Conservation (phyloP, 306 rosid species). For the Trifolium subterraneum region DNA sequence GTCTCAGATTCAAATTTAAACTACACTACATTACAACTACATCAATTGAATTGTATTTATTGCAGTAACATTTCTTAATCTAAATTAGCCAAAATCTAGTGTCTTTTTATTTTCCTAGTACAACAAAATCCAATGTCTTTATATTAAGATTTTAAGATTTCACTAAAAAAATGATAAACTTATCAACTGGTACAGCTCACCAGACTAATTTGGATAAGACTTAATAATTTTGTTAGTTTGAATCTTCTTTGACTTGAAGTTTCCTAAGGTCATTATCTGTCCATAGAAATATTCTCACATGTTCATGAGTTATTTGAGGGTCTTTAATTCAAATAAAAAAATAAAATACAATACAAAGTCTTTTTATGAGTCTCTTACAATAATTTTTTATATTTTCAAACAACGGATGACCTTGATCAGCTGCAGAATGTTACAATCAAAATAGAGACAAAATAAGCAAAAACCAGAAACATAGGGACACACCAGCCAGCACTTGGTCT, state of each 20-base stretch:
- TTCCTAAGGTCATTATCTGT: not conserved
- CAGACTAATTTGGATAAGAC: conserved; percentile 16
- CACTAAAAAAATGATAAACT: not conserved
- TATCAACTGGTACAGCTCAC: not conserved
- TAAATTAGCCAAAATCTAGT: not conserved
- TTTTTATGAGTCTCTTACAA: not conserved
- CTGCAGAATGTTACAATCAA: not conserved
- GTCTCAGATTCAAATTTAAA: too few species aligned
- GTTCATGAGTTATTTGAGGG: not conserved
- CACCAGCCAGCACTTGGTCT: not conserved
- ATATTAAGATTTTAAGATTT: not conserved
- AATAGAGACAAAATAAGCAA: not conserved
- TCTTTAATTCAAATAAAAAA: not conserved
- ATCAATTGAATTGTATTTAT: too few species aligned
- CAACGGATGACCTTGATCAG: not conserved
- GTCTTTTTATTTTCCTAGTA: not conserved
- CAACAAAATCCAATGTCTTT: not conserved
- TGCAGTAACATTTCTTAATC: not conserved
- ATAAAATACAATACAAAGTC: not conserved
- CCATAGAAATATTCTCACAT: not conserved
- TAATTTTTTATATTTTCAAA: not conserved
- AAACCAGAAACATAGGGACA: not conserved
- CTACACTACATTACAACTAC: too few species aligned
- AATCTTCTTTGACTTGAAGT: conserved; percentile 21
- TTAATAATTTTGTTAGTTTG: conserved; percentile 3